Percentiles rank a stretch among this genome's conserved stretches.
Evolutionary conservation across 352 stramenopile genomes (phyloP).

Genomic region (Phytophthora kernoviae): DNA sequence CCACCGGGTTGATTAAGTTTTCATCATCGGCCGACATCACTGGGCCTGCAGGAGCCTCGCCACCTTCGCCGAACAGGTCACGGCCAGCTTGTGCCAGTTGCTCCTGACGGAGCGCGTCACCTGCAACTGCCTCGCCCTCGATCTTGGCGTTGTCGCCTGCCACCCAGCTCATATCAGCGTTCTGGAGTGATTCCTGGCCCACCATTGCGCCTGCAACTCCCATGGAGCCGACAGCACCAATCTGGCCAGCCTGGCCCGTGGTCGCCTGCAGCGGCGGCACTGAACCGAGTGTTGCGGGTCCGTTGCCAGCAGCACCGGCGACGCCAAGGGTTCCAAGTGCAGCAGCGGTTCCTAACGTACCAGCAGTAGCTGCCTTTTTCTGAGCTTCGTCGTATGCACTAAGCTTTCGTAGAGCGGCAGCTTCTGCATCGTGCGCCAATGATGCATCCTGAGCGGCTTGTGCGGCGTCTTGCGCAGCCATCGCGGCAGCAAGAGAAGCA

Average conservation of each 20-base stretch:
- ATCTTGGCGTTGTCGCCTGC: conserved; percentile 82
- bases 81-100: conserved; percentile 85
- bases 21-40: conserved; percentile 89
- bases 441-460: conserved; percentile 74
- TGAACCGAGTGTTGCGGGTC: conserved; percentile 67
- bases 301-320: conserved; percentile 52
- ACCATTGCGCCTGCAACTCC: conserved; percentile 76
- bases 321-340: conserved; percentile 61
- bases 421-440: conserved; percentile 73
- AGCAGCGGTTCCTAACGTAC: conserved; percentile 58
- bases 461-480: conserved; percentile 79
- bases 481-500: conserved; percentile 69
- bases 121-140: conserved; percentile 77
- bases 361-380: conserved; percentile 44
- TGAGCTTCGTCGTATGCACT: conserved; percentile 66
- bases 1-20: conserved; percentile 84
- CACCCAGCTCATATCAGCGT: conserved; percentile 86
- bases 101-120: conserved; percentile 72
- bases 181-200: conserved; percentile 82
- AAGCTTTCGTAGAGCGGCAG: conserved; percentile 75
- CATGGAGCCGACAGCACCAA: conserved; percentile 77
- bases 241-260: conserved; percentile 70
- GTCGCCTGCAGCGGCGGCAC: conserved; percentile 70
- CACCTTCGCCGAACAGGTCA: conserved; percentile 86
- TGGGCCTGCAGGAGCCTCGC: conserved; percentile 73